Percentiles rank a stretch among this genome's conserved stretches.
Evolutionary conservation across 2,329 filamentous ascomycete genomes (phyloP).

Genomic region (Colletotrichum eremochloae): DNA sequence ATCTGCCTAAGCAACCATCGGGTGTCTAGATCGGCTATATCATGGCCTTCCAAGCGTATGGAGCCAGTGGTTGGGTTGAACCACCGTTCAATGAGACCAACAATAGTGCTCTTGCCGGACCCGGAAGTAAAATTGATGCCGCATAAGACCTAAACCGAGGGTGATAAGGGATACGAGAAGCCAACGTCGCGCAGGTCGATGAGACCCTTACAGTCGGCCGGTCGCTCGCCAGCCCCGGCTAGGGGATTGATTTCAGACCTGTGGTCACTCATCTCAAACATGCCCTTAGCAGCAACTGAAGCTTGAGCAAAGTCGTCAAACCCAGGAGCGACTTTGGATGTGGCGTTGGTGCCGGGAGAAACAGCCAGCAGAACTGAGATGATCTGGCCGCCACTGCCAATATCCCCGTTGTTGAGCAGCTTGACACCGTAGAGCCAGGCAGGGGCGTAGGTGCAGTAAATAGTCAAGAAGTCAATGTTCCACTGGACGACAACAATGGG

Average conservation of each 20-base stretch:
- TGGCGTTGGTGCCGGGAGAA: not conserved
- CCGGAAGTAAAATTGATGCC: conserved; percentile 49
- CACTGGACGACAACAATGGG: conserved; percentile 68
- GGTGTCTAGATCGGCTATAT: too few species aligned
- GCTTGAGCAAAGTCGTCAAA: conserved; percentile 47
- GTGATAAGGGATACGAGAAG: conserved; percentile 60
- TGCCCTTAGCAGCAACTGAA: conserved; percentile 49
- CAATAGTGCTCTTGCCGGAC: too few species aligned
- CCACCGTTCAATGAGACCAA: too few species aligned
- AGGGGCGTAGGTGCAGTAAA: conserved; percentile 75
- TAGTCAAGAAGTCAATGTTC: conserved; percentile 76
- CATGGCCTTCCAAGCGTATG: too few species aligned
- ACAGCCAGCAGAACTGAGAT: conserved; percentile 6
- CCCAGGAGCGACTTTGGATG: not conserved
- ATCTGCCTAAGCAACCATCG: too few species aligned
- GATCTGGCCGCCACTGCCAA: conserved; percentile 47
- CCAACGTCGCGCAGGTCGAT: conserved; percentile 55
- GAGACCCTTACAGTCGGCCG: conserved; percentile 45
- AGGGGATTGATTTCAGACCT: conserved; percentile 47
- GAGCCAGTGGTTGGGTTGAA: too few species aligned
- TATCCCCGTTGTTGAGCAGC: conserved; percentile 53
- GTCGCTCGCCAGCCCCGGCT: conserved; percentile 53
- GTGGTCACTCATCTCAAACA: conserved; percentile 63
- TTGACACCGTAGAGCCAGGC: conserved; percentile 65
- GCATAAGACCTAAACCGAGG: conserved; percentile 57